These are phyloP conservation scores for Globisporangium apiculatum DNA, from an alignment of 352 stramenopile genomes.

Conservation along the genomic window DNA sequence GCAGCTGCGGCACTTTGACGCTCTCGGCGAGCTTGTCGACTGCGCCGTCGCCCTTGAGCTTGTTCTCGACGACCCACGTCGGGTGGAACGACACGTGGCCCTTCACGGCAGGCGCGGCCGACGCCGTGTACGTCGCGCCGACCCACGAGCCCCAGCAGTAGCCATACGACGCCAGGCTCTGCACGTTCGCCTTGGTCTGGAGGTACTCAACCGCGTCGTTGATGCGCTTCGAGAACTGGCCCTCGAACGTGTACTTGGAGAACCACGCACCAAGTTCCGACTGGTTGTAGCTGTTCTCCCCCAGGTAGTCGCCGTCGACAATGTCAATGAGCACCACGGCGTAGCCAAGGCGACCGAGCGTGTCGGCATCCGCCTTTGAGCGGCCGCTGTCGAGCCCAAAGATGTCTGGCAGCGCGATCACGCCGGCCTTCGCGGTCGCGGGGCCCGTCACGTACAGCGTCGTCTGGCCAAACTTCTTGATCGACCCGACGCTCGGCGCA, in stretches of 20 bases:
- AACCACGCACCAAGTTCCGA: conserved; percentile 41
- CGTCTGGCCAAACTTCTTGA: conserved; percentile 67
- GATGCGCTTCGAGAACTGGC: conserved; percentile 45
- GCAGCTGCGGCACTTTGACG: conserved; percentile 69
- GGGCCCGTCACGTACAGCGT: conserved; percentile 71
- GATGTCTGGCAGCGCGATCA: conserved; percentile 72
- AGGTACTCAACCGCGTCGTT: conserved; percentile 70
- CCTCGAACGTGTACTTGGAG: conserved; percentile 58
- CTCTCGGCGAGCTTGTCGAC: conserved; percentile 62
- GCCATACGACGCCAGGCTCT: conserved; percentile 66
- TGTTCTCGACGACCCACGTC: conserved; percentile 71
- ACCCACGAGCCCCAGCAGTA: conserved; percentile 85
- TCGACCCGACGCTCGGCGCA: conserved; percentile 32
- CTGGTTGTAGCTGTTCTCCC: conserved; percentile 16
- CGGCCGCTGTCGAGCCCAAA: conserved; percentile 75
- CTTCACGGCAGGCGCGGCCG: conserved; percentile 32
- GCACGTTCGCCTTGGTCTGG: conserved; percentile 45
- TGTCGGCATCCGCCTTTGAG: conserved; percentile 71
- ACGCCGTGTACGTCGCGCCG: conserved; percentile 41
- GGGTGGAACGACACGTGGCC: conserved; percentile 82
- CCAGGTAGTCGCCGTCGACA: conserved; percentile 57
- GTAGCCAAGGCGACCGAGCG: conserved; percentile 69
- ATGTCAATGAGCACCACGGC: conserved; percentile 68
- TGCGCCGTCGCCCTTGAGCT: conserved; percentile 58
- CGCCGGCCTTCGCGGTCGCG: conserved; percentile 46